Base-by-base conservation (phyloP, 2,329 filamentous ascomycete genomes). In the Cryphonectria japonica region DNA sequence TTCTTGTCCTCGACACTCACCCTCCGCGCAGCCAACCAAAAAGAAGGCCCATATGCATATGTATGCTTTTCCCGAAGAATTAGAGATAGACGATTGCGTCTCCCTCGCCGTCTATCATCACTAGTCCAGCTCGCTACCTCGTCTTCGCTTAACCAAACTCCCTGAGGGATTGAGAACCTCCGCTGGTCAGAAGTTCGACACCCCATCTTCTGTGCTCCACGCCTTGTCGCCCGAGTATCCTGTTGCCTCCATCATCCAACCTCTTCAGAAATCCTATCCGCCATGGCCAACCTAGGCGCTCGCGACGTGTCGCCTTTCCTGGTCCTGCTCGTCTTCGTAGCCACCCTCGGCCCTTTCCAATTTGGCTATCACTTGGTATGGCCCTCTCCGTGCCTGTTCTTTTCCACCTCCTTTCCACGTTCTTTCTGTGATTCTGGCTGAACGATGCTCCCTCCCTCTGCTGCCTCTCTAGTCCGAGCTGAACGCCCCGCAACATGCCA, bases 401-500 rank as follows among this genome's bases (percentile, higher is more conserved):
- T 32, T 72, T 89, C 92, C 60, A 97, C 94, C 0, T 82, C 97
- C n/a, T 95, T 94, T 0, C 87, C 98, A 46, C 19, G 22, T n/a
- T 57, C 93, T 97, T 77, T 98, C 97, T 79, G 95, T 95, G 73
- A 97, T 93, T 96, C 86, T 26, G 22, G 59, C 70, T 67, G n/a
- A 70, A 37, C 83, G 77, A 59, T 11, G 43, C 34, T 22, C 26
- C 43, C 29, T 63, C 37, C 54, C 32, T 64, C 39, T 57, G 68
- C 72, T 67, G 68, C 29, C 75, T 72, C 72, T 68, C 71, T 77
- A 95, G 95, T 93, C 94, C 76, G 96, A 98, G 80, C 88, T 99
- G 74, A 99, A 99, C 80, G 94, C 95, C 11, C 96, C 96, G 11
- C 92, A 98, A 86, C 92, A 95, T 85, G 93, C 97, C 77, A 92